phyloP scores from a whole-genome alignment of 116 monocot species.

The Papilionanthe hybrid region DNA sequence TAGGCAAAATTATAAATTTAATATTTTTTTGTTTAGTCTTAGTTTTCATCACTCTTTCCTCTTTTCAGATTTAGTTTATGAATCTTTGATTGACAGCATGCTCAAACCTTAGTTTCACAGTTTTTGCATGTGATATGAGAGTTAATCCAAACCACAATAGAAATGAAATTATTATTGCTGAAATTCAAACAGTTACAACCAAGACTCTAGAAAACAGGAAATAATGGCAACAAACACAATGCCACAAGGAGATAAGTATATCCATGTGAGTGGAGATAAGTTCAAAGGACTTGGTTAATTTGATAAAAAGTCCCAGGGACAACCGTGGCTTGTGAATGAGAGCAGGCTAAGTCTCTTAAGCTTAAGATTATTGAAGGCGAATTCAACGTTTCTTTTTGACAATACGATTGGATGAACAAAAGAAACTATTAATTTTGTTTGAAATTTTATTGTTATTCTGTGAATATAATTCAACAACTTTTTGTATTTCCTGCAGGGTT shows the following conservation, averaged over 20 bases:
- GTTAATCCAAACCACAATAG: too few species aligned
- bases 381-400: background rate
- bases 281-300: background rate
- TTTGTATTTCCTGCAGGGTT: background rate
- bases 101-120: background rate
- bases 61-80: background rate
- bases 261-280: background rate
- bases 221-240: too few species aligned
- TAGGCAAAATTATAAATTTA: too few species aligned
- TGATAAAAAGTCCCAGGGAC: background rate
- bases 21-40: too few species aligned
- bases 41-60: too few species aligned
- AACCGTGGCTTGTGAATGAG: background rate
- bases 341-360: background rate
- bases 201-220: too few species aligned
- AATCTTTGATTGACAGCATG: background rate
- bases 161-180: too few species aligned
- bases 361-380: background rate
- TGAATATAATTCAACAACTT: background rate
- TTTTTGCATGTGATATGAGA: background rate
- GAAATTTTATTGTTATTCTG: background rate
- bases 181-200: too few species aligned
- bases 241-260: background rate
- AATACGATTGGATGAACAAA: background rate
- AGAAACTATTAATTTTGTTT: background rate